A percentile compares a stretch with the other conserved stretches of the same genome.
phyloP scores from a whole-genome alignment of 768 basidiomycete species.

The Hygrophorus pudorinus region DNA sequence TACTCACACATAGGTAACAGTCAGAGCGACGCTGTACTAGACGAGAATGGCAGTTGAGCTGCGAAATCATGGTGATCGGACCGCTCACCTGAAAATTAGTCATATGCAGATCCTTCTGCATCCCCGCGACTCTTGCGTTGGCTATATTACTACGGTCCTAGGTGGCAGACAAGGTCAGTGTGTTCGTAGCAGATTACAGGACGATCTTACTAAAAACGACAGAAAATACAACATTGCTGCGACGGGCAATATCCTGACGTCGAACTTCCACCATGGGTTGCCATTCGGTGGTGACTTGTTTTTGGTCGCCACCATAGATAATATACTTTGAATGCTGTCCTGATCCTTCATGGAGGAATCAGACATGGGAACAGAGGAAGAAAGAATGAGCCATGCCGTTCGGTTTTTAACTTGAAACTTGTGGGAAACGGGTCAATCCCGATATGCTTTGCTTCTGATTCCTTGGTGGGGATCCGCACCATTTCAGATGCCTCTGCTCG shows the following conservation, averaged over 20 bases:
- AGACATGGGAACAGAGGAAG: no score
- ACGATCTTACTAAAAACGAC: conserved; percentile 37
- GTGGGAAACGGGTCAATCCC: no score
- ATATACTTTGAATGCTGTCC: no score
- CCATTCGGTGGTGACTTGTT: conserved; percentile 21
- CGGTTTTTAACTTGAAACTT: no score
- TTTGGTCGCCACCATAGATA: no score
- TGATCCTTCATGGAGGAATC: no score
- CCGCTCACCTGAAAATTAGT: conserved; percentile 21
- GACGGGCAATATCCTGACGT: conserved; percentile 36
- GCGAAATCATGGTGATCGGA: neutral
- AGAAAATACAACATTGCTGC: conserved; percentile 41
- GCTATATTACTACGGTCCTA: conserved; percentile 47
- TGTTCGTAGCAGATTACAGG: no score
- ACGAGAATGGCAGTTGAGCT: neutral
- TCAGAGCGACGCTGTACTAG: conserved; percentile 40
- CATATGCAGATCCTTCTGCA: conserved; percentile 45
- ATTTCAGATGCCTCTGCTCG: no score
- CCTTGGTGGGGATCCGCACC: no score
- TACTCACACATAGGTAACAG: conserved; percentile 30
- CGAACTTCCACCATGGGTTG: conserved; percentile 39
- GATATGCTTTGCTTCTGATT: no score
- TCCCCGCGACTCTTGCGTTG: conserved; percentile 53
- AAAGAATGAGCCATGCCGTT: no score
- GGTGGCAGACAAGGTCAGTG: no score